Percentiles rank a stretch among this genome's conserved stretches.
phyloP scores from a whole-genome alignment of 2,329 filamentous ascomycete species.

The Fusarium algeriense region DNA sequence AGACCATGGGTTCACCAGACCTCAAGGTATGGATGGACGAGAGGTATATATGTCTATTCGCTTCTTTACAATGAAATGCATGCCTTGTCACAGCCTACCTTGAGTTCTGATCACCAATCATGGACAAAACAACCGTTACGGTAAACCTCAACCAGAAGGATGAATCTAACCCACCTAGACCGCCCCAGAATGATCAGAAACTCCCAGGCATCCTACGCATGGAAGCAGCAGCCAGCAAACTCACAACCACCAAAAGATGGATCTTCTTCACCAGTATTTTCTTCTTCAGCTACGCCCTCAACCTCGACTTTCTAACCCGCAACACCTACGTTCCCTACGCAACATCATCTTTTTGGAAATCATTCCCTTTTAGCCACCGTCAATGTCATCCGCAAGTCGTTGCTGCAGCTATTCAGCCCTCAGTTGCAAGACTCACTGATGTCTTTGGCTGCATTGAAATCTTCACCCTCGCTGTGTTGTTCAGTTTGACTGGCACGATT shows the following conservation, averaged over 20 bases:
- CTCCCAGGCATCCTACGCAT: neutral
- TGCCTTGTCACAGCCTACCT: too few relatives aligned
- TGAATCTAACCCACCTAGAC: accelerated
- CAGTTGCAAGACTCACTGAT: neutral
- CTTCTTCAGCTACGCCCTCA: neutral
- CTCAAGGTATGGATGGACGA: neutral
- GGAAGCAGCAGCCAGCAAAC: neutral
- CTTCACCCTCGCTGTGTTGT: neutral
- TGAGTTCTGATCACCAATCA: accelerated
- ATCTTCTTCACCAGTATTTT: neutral
- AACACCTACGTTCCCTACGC: neutral
- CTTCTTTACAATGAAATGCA: too few relatives aligned
- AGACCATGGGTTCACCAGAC: neutral
- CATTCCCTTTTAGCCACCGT: neutral
- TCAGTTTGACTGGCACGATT: neutral
- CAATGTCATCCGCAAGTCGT: neutral
- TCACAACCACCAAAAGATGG: neutral
- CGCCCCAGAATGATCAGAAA: neutral
- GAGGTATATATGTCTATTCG: neutral
- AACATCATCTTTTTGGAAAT: neutral
- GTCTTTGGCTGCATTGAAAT: neutral
- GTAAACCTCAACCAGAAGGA: neutral
- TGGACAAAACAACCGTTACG: neutral
- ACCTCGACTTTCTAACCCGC: neutral
- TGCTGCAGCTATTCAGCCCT: neutral